phyloP scores from a whole-genome alignment of 306 rosid species.

The Gynostemma pentaphyllum region DNA sequence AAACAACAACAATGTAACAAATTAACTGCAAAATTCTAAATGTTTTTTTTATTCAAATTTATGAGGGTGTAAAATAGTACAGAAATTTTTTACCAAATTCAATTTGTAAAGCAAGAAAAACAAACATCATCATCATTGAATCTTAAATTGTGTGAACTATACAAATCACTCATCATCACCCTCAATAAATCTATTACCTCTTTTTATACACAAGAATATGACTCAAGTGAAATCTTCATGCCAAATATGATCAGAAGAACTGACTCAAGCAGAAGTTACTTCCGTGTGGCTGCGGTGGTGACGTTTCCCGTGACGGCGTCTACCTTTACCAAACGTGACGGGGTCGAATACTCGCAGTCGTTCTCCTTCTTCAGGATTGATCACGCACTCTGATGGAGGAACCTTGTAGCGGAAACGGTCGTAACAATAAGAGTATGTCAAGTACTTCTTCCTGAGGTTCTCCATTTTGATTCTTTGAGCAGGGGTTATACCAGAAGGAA shows the following conservation, averaged over 20 bases:
- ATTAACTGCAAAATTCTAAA: constrained; percentile 16
- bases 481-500: constrained; percentile 38
- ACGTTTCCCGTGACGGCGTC: constrained; percentile 43
- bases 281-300: constrained; percentile 33
- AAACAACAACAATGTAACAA: background rate
- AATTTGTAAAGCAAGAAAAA: constrained; percentile 12
- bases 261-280: constrained; percentile 27
- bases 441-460: constrained; percentile 56
- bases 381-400: constrained; percentile 70
- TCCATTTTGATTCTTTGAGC: constrained; percentile 49
- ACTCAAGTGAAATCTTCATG: background rate
- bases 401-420: constrained; percentile 52
- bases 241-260: no score
- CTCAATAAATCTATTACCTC: constrained; percentile 4
- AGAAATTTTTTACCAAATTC: constrained; percentile 37
- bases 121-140: background rate
- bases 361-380: constrained; percentile 50
- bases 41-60: constrained; percentile 40
- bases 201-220: constrained; percentile 4
- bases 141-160: constrained; percentile 7
- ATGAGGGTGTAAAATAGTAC: constrained; percentile 40
- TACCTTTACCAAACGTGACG: constrained; percentile 58
- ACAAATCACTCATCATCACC: constrained; percentile 8
- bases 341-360: constrained; percentile 64
- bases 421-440: constrained; percentile 92